phyloP scores from a whole-genome alignment of 2,329 filamentous ascomycete species.

The Alternaria sp. region DNA sequence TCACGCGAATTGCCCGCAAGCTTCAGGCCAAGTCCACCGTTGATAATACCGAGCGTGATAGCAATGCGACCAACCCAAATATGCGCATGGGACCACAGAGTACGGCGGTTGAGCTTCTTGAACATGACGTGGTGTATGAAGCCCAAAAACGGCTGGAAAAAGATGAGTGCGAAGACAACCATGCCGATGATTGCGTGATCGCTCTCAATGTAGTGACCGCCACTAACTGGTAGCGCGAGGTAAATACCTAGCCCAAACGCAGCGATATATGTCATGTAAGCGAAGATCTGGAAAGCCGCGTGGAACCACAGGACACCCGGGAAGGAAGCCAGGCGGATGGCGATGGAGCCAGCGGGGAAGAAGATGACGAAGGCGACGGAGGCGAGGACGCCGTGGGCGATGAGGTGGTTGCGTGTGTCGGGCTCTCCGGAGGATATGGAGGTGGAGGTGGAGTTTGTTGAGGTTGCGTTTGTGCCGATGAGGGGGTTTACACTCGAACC shows the following conservation, averaged over 20 bases:
- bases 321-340: constrained; percentile 55
- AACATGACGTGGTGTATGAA: constrained; percentile 62
- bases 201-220: constrained; percentile 49
- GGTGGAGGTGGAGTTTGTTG: constrained; percentile 33
- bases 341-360: constrained; percentile 57
- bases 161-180: constrained; percentile 59
- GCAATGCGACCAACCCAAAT: constrained; percentile 64
- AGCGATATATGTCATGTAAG: constrained; percentile 58
- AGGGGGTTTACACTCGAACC: constrained; percentile 59
- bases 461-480: constrained; percentile 24
- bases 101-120: constrained; percentile 57
- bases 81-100: constrained; percentile 60
- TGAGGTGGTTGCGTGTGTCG: constrained; percentile 33
- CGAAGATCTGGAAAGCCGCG: constrained; percentile 58
- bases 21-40: constrained; percentile 64
- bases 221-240: not conserved
- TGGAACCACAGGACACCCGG: constrained; percentile 57
- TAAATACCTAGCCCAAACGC: constrained; percentile 61
- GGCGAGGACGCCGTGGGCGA: constrained; percentile 56
- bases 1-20: constrained; percentile 53
- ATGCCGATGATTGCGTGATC: constrained; percentile 65
- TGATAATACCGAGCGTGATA: constrained; percentile 63
- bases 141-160: constrained; percentile 65
- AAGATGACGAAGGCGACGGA: constrained; percentile 56
- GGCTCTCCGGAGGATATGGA: constrained; percentile 16